Evolutionary conservation across 306 rosid genomes (phyloP).

Genomic region (Herpetospermum pedunculosum): DNA sequence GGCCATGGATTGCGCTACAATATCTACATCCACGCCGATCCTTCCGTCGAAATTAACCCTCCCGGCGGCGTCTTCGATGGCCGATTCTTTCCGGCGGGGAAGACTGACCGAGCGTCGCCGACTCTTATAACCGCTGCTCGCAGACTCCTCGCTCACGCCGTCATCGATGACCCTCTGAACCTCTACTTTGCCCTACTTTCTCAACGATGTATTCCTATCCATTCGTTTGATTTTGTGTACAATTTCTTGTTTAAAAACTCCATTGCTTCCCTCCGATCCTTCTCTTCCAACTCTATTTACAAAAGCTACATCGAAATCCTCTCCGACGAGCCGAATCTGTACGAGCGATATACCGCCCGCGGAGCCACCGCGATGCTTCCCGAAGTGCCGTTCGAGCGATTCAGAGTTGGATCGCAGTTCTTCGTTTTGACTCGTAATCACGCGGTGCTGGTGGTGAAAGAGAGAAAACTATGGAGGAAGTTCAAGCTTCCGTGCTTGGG

Average conservation of each 20-base stretch:
- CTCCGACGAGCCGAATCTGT: constrained; percentile 37
- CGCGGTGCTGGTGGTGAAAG: constrained; percentile 30
- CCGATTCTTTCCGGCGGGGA: constrained; percentile 34
- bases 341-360: constrained; percentile 31
- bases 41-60: constrained; percentile 16
- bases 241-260: constrained; percentile 16
- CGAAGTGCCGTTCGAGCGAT: constrained; percentile 31
- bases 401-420: constrained; percentile 57
- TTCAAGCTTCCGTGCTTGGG: constrained; percentile 40
- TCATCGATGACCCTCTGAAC: constrained; percentile 39
- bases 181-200: constrained; percentile 40
- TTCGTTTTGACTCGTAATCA: constrained; percentile 32
- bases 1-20: constrained; percentile 32
- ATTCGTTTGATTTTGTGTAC: constrained; percentile 34
- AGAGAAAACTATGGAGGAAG: constrained; percentile 36
- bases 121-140: constrained; percentile 45
- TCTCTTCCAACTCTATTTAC: neutral
- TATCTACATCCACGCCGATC: constrained; percentile 57
- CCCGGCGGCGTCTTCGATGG: constrained; percentile 38
- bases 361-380: constrained; percentile 43
- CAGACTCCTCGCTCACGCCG: constrained; percentile 43
- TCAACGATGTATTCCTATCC: constrained; percentile 49
- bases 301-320: constrained; percentile 46
- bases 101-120: constrained; percentile 38
- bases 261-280: neutral